These are phyloP conservation scores for Geoglossum glabrum DNA, from an alignment of 495 filamentous ascomycete species.

Conservation along the genomic window DNA sequence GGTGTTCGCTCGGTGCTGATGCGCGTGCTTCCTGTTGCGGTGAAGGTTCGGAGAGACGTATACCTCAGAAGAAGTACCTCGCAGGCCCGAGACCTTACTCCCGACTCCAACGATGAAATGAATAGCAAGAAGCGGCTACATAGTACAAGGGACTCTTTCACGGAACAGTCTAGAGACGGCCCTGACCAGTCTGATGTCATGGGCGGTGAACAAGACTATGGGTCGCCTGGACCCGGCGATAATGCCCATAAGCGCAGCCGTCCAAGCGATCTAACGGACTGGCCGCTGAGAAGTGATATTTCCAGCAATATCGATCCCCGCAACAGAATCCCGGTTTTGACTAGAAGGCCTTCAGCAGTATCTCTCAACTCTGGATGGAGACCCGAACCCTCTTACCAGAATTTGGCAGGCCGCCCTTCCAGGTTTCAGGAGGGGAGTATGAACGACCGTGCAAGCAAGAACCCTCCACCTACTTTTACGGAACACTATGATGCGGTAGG, in stretches of 20 bases:
- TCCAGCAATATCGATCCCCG: neutral
- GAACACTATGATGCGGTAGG: conserved; percentile 16
- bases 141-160: neutral
- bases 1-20: neutral
- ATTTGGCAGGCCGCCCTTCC: conserved; percentile 24
- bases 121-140: neutral
- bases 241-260: neutral
- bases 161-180: neutral
- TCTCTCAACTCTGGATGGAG: neutral
- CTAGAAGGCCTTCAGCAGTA: neutral
- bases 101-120: neutral
- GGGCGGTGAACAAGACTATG: neutral
- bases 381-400: neutral
- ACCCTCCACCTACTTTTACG: conserved; percentile 42
- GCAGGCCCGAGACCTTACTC: neutral
- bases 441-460: conserved; percentile 52
- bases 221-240: neutral
- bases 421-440: conserved; percentile 57
- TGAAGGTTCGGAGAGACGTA: neutral
- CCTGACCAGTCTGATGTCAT: neutral
- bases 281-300: neutral
- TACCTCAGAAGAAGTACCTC: neutral
- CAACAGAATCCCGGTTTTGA: neutral
- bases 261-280: neutral
- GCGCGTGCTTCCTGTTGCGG: neutral